A percentile compares a stretch with the other conserved stretches of the same genome.
Conservation (phyloP, 2,329 filamentous ascomycete species). For the Cylindrodendrum hubeiense region DNA sequence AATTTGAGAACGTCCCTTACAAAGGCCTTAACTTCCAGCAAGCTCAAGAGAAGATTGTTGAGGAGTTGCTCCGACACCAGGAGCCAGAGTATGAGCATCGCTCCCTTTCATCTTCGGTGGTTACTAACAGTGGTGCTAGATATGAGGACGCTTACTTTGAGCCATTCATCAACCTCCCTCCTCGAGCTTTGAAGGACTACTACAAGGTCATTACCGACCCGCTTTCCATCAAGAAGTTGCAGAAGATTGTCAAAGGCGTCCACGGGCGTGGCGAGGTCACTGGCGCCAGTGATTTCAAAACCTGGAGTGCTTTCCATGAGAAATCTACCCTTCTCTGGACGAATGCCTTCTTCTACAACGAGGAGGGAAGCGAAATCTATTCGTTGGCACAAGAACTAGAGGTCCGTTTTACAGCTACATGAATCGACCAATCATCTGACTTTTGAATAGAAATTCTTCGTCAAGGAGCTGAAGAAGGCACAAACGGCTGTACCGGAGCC, state of each 20-base stretch:
- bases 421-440: slow-evolving; percentile 25
- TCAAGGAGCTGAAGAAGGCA: slow-evolving; percentile 76
- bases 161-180: slow-evolving; percentile 83
- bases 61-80: slow-evolving; percentile 77
- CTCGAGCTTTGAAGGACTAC: slow-evolving; percentile 84
- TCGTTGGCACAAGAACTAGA: slow-evolving; percentile 82
- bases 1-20: slow-evolving; percentile 71
- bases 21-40: slow-evolving; percentile 83
- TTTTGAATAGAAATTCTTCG: slow-evolving; percentile 73
- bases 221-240: slow-evolving; percentile 80
- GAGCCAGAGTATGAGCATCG: slow-evolving; percentile 68
- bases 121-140: slow-evolving; percentile 58
- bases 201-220: slow-evolving; percentile 87
- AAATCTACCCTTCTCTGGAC: slow-evolving; percentile 86
- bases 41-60: slow-evolving; percentile 87
- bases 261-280: slow-evolving; percentile 76
- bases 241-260: slow-evolving; percentile 81
- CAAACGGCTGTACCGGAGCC: slow-evolving; percentile 80
- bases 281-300: slow-evolving; percentile 77
- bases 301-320: slow-evolving; percentile 85
- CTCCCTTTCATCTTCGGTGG: not conserved
- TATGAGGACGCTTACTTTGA: slow-evolving; percentile 77
- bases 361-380: slow-evolving; percentile 89
- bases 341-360: slow-evolving; percentile 91
- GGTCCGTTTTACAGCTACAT: slow-evolving; percentile 58